Evolutionary conservation across 2,329 filamentous ascomycete genomes (phyloP), one percentile per base, ranked within the genome.

Genomic region (Cytospora piceae): DNA sequence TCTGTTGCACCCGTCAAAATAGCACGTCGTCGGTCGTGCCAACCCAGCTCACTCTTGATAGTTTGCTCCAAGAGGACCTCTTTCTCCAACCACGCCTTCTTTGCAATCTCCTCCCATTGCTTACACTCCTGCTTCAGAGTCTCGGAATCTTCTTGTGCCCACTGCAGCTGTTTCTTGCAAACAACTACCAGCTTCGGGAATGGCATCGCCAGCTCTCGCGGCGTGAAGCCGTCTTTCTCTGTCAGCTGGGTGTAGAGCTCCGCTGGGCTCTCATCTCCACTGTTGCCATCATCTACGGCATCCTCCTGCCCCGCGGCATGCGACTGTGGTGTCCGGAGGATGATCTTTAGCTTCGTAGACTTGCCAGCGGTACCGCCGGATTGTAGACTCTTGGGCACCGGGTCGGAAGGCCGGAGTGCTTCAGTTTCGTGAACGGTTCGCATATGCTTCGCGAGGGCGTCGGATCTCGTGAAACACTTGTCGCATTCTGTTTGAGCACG

Each of bases 351-450:
- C 70, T 86, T 86, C 66, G 80, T 80, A 54, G 79, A 78, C 70
- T 82, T 84, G 72, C 75, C 78, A 51, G 75, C 73, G 22, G 74
- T 77, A 46, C 73, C 74, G 15, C 69, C 77, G 2, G 81, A 74
- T 71, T 88, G 86, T 80, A 87, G 85, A 65, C 88, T 87, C 75
- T 92, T 91, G 27, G 90, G 88, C 15, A 92, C 86, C 2, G 90
- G 87, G 74, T 94, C 88, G 20, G 87, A 88, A 5, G 92, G 91
- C n/a, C 92, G 89, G 27, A 97, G 83, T 20, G 93, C 91, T 79
- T 99, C 95, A 4, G 94, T 97, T 77, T 99, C 95, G 81, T 99
- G 95, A 46, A 99, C 94, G 20, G 95, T 98, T 72, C 95, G 91
- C 93, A 98, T 98, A 76, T 99, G 95, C 78, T 99, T 99, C 1